phyloP scores from a whole-genome alignment of 208 protist species.

The Trypanosoma cruzi region DNA sequence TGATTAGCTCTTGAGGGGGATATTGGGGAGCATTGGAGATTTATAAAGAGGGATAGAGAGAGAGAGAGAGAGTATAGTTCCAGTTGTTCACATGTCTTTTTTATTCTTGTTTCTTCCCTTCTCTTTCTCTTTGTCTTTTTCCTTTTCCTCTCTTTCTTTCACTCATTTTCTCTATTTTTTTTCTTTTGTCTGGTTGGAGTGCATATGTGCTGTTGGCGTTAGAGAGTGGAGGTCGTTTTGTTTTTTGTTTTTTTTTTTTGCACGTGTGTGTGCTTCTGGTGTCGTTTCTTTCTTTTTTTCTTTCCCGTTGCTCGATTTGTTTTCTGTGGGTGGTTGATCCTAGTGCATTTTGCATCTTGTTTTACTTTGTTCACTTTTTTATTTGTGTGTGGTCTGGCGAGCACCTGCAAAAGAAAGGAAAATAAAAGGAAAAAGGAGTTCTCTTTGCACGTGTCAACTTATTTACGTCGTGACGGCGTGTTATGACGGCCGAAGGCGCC shows the following conservation, averaged over 20 bases:
- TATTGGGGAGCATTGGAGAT: background rate
- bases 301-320: too few species aligned
- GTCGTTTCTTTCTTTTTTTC: too few species aligned
- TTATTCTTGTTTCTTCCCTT: too few species aligned
- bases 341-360: too few species aligned
- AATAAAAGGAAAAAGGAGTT: too few species aligned
- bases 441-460: too few species aligned
- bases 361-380: too few species aligned
- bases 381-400: too few species aligned
- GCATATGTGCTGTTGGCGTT: background rate
- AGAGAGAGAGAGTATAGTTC: background rate
- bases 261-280: too few species aligned
- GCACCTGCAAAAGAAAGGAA: too few species aligned
- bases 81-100: background rate
- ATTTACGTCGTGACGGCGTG: background rate
- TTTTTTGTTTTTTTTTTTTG: background rate
- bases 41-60: background rate
- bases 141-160: conserved; percentile 8
- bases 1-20: conserved; percentile 19
- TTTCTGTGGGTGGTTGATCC: too few species aligned
- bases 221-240: background rate
- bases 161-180: conserved; percentile 7
- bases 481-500: background rate
- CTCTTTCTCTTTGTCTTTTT: conserved; percentile 2
- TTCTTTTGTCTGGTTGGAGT: background rate